Conservation (phyloP, 768 basidiomycete species). For the Kwoniella bestiolae region DNA sequence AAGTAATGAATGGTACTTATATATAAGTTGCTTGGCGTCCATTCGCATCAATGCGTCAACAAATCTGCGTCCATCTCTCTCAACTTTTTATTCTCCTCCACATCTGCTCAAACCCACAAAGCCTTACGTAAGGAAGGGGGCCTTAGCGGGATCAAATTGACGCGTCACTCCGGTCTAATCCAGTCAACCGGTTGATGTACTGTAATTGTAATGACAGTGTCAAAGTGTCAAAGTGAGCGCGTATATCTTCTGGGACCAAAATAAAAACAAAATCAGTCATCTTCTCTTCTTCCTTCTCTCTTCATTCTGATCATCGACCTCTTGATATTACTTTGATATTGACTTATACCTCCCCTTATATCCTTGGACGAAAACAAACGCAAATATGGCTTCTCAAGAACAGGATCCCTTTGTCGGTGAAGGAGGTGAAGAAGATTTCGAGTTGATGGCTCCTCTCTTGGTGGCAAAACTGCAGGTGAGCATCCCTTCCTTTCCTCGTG, state of each 20-base stretch:
- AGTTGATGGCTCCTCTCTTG: constrained; percentile 78
- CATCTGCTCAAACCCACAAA: neutral
- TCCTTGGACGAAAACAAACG: neutral
- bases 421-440: constrained; percentile 63
- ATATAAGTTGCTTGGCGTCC: too few species aligned
- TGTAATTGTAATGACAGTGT: neutral
- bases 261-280: constrained; percentile 12
- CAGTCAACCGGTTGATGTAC: constrained; percentile 21
- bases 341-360: neutral
- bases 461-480: constrained; percentile 67
- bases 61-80: too few species aligned
- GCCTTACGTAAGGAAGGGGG: constrained; percentile 2
- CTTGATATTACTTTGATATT: neutral
- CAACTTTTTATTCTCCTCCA: constrained; percentile 8
- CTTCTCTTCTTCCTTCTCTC: constrained; percentile 7
- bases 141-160: constrained; percentile 10
- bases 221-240: constrained; percentile 7
- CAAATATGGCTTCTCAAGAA: constrained; percentile 39
- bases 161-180: constrained; percentile 14
- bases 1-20: too few species aligned
- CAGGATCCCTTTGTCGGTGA: constrained; percentile 43
- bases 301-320: neutral
- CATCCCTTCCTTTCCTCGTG: neutral
- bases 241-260: constrained; percentile 7
- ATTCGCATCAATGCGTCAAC: constrained; percentile 16